A percentile compares a stretch with the other conserved stretches of the same genome.
phyloP scores from a whole-genome alignment of 768 basidiomycete species.

The Russula olivacea region DNA sequence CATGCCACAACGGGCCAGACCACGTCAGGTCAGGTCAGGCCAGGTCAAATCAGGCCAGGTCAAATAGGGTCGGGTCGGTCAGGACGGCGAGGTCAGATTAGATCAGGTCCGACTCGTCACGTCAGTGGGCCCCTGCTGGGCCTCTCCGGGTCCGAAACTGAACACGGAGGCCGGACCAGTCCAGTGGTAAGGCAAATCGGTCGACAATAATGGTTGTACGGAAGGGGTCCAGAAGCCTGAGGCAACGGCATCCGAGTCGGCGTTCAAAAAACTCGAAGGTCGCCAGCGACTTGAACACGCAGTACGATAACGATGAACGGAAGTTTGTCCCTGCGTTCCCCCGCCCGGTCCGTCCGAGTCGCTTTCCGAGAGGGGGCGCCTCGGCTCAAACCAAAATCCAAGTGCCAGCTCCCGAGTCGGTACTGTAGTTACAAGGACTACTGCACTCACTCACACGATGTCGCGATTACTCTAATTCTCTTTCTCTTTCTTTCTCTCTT shows the following conservation, averaged over 20 bases:
- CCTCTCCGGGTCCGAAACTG: neutral
- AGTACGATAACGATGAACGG: no score
- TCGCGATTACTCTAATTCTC: no score
- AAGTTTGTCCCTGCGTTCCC: no score
- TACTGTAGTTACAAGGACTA: neutral
- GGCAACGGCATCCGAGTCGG: neutral
- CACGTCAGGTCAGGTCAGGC: neutral
- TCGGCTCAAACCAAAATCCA: no score
- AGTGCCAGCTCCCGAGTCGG: neutral
- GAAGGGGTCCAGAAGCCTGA: neutral
- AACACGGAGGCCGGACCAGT: neutral
- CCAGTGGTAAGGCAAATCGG: neutral
- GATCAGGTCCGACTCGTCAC: neutral
- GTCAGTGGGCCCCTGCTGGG: no score
- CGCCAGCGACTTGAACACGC: no score
- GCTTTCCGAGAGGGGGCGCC: no score
- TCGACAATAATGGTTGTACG: no score
- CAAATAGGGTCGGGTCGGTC: neutral
- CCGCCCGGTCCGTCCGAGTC: no score
- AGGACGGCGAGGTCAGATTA: neutral
- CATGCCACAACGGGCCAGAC: neutral
- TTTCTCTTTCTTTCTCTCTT: no score
- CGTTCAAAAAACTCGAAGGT: neutral
- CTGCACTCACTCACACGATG: no score
- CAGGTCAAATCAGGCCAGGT: neutral